Conservation (phyloP, 257 asterid species). For the Penstemon barbatus region DNA sequence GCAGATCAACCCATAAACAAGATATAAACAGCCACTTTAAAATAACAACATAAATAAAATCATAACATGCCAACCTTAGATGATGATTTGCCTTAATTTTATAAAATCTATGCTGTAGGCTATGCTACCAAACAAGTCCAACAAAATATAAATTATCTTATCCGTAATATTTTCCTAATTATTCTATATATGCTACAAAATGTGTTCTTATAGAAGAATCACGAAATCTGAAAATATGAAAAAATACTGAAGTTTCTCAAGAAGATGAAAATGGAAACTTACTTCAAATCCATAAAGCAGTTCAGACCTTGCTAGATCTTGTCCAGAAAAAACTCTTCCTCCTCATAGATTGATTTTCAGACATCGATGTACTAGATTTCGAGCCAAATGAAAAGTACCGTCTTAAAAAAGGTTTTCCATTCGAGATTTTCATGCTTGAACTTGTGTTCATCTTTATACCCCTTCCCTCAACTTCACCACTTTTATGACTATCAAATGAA, state of each 20-base stretch:
- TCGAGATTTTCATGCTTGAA: slow-evolving; percentile 65
- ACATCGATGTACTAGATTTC: slow-evolving; percentile 45
- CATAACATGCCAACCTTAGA: too few relatives aligned
- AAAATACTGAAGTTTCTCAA: not conserved
- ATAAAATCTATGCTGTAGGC: too few relatives aligned
- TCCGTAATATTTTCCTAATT: too few relatives aligned
- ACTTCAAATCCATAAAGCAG: slow-evolving; percentile 32
- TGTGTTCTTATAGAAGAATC: not conserved
- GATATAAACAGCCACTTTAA: too few relatives aligned
- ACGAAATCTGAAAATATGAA: not conserved
- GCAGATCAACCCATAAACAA: too few relatives aligned
- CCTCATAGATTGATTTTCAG: slow-evolving; percentile 50
- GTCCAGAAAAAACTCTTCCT: slow-evolving; percentile 72
- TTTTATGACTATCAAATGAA: slow-evolving; percentile 52
- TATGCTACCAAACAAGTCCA: too few relatives aligned
- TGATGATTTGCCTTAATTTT: too few relatives aligned
- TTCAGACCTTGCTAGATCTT: slow-evolving; percentile 60
- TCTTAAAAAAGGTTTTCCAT: slow-evolving; percentile 65
- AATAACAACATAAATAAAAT: too few relatives aligned
- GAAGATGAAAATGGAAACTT: slow-evolving; percentile 18
- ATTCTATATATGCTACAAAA: too few relatives aligned
- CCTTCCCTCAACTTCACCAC: slow-evolving; percentile 47
- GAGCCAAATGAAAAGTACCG: slow-evolving; percentile 86
- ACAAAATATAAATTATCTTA: too few relatives aligned
- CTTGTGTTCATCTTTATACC: slow-evolving; percentile 64